Base-by-base conservation (phyloP, 768 basidiomycete species). In the Suillus placidus region DNA sequence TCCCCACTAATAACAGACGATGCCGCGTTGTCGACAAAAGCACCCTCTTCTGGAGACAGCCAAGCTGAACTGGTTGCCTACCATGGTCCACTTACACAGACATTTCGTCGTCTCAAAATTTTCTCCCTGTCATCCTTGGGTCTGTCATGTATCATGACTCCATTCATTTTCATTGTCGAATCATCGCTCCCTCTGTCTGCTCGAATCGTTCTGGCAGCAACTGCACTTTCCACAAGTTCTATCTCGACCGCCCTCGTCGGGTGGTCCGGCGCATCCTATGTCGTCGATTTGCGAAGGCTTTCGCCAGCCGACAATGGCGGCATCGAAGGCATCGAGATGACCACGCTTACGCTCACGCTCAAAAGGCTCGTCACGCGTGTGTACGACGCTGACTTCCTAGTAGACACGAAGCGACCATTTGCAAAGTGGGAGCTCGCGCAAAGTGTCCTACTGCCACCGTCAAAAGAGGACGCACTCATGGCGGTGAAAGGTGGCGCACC, bases 101-200 rank as follows among this genome's bases (percentile, higher is more conserved):
- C 93, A 2, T 94, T 93, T 80, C 85, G 87, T 63, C 85, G 86
- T 30, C 84, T 95, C 64, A 95, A 95, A 75, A 76, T 93, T 10
- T 94, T 95, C 80, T 95, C 93, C 14, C 79, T 96, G 1, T 86
- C 88, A 30, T 94, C 94, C 0, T 83, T 95, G 56, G 82, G 83
- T 3, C 83, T 93, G 58, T 89, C 92, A 12, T 77, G 82, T 65
- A 82, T 85, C 5, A 80, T 95, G 70, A 81, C 91, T 2, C 94
- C 94, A 1, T 88, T 95, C 78, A 86, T 95, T 67, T 91, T 95
- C 76, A 73, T 92, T 61, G 82, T 95, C 69, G 93, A 95, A 66
- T 90, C 93, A 6, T 84, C 84, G 30, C 83, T 95, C 8, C 93
- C 94, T 0, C 70, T 84, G 47, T 81, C 83, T 20, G 94, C 90